These are phyloP conservation scores for Aspergillus carlsbadensis DNA, from an alignment of 495 filamentous ascomycete species.

Conservation along the genomic window DNA sequence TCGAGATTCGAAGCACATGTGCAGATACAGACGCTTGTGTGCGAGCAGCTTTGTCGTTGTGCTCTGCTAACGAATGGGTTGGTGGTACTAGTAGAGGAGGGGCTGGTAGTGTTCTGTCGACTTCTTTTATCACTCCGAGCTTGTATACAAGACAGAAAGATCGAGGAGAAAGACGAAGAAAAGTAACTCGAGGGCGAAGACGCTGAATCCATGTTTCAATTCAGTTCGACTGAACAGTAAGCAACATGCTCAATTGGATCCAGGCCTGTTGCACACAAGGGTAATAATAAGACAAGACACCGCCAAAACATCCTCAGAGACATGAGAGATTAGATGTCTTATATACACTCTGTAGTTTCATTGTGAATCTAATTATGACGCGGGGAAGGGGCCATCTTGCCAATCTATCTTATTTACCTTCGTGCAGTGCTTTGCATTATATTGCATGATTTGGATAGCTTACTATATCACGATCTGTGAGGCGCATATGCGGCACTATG, in stretches of 20 bases:
- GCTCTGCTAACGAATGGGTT: neutral
- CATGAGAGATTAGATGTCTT: neutral
- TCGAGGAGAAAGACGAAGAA: neutral
- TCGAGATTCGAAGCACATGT: neutral
- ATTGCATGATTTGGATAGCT: too few relatives aligned
- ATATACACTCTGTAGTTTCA: neutral
- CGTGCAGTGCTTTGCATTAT: too few relatives aligned
- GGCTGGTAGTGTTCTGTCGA: neutral
- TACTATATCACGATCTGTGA: too few relatives aligned
- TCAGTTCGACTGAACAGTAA: too few relatives aligned
- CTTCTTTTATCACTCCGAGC: neutral
- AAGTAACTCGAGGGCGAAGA: neutral
- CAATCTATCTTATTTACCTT: neutral
- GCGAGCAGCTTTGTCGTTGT: neutral
- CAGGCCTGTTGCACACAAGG: neutral
- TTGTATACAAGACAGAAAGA: conserved; percentile 17
- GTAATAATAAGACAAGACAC: neutral
- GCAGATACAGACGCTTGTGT: neutral
- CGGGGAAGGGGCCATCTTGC: neutral
- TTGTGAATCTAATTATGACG: neutral
- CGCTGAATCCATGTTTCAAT: neutral
- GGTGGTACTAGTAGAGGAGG: neutral
- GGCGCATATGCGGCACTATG: too few relatives aligned
- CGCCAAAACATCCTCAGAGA: neutral
- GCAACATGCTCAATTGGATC: neutral